Base-by-base conservation (phyloP, 495 filamentous ascomycete genomes). In the Penicillium arizonense region DNA sequence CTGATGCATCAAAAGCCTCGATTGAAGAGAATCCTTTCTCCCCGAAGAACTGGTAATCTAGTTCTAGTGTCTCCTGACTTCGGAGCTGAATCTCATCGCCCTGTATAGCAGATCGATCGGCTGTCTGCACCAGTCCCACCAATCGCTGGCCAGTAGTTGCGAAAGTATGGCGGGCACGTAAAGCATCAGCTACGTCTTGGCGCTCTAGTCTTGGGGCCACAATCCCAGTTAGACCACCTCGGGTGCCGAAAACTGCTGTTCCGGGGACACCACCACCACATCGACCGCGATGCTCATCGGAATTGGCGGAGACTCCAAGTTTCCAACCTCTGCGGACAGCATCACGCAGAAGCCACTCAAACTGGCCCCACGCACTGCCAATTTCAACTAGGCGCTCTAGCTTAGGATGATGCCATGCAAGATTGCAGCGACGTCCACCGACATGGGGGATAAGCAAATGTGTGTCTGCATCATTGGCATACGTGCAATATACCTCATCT, bases 121-220 rank as follows among this genome's bases (percentile, higher is more conserved):
- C 30, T 5, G 35, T 47, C 3, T 10, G 33, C 4, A 66, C 21
- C 24, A 66, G 43, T 5, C 63, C 63, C 11, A 66, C 59, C 3
- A 66, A 49, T 23, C 63, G 45, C 39, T 66, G 53, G 2, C 58
- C 59, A 6, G 63, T 66, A 6, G 63, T 66, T 16, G 63, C 63
- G 36, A 66, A 63, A 12, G 63, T 66, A 18, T 46, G 41, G 12
- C 63, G 39, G 1, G 63, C 50, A 7, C 59, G 41, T n/a, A 66
- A 41, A 32, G 63, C 44, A 16, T 21, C 16, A 6, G 56, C 63
- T 11, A 63, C 56, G 24, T 44, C 37, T 8, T 35, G 14, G n/a
- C 56, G 46, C 4, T 59, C 57, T 5, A 66, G 44, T 1, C 21
- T 37, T 1, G 40, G 5, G 6, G 59, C 23, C 11, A 66, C 13